A percentile compares a stretch with the other conserved stretches of the same genome.
These are phyloP conservation scores for Acanthochlamys bracteata DNA, from an alignment of 106 monocot species.

Conservation along the genomic window DNA sequence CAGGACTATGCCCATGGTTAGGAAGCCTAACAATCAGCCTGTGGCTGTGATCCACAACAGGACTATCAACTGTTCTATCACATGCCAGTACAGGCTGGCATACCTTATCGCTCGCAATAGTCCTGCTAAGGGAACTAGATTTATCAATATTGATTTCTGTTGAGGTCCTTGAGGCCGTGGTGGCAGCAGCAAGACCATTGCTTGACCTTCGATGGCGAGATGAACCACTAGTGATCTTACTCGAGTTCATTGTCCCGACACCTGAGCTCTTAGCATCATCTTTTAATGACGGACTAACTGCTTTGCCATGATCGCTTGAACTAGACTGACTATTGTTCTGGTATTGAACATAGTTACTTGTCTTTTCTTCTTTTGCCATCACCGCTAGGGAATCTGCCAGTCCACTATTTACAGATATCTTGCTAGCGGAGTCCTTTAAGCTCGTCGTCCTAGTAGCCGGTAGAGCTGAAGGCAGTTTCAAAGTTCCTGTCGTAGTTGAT, in stretches of 20 bases:
- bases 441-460: slow-evolving; percentile 16
- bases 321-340: slow-evolving; percentile 63
- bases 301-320: slow-evolving; percentile 56
- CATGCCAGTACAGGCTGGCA: slow-evolving; percentile 33
- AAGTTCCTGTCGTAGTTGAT: slow-evolving; percentile 19
- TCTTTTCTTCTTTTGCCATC: slow-evolving; percentile 50
- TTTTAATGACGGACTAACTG: slow-evolving; percentile 37
- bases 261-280: slow-evolving; percentile 73
- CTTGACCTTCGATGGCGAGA: slow-evolving; percentile 56
- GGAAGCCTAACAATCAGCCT: slow-evolving; percentile 82
- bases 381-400: slow-evolving; percentile 13
- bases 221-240: slow-evolving; percentile 41
- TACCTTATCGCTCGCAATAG: slow-evolving; percentile 27
- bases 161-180: slow-evolving; percentile 19
- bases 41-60: slow-evolving; percentile 40
- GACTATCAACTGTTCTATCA: slow-evolving; percentile 39
- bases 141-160: slow-evolving; percentile 47
- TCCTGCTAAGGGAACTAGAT: slow-evolving; percentile 26
- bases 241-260: slow-evolving; percentile 46
- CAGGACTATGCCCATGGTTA: slow-evolving; percentile 54
- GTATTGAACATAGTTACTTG: slow-evolving; percentile 47
- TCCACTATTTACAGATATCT: slow-evolving; percentile 10
- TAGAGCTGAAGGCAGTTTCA: slow-evolving; percentile 24
- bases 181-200: slow-evolving; percentile 48
- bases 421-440: slow-evolving; percentile 38